These are phyloP conservation scores for Orbilia javanica DNA, from an alignment of 2,329 filamentous ascomycete genomes.

Conservation along the genomic window DNA sequence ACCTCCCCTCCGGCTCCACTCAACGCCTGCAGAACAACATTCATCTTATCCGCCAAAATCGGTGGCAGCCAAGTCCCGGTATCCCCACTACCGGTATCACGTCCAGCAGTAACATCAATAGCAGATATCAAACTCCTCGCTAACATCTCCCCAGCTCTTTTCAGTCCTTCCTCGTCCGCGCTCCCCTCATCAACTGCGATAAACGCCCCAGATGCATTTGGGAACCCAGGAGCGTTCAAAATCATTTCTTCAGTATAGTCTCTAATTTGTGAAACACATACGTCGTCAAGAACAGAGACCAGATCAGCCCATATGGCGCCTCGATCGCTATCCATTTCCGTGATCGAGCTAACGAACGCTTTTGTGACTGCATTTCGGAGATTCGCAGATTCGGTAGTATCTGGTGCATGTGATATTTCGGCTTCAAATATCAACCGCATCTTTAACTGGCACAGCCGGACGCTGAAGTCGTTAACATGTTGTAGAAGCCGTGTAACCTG, in stretches of 20 bases:
- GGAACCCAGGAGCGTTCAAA: slow-evolving; percentile 59
- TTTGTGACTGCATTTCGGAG: slow-evolving; percentile 60
- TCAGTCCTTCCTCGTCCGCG: slow-evolving; percentile 55
- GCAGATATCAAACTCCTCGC: slow-evolving; percentile 60
- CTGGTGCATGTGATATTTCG: slow-evolving; percentile 51
- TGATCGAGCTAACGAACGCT: slow-evolving; percentile 61
- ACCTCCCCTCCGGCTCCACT: slow-evolving; percentile 40
- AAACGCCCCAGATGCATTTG: slow-evolving; percentile 56
- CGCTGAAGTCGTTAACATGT: slow-evolving; percentile 62
- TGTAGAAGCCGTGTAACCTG: slow-evolving; percentile 61
- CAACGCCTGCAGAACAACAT: slow-evolving; percentile 59
- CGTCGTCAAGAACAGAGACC: slow-evolving; percentile 60
- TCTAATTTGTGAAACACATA: slow-evolving; percentile 61
- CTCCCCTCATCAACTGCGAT: slow-evolving; percentile 58
- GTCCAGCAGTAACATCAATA: slow-evolving; percentile 61
- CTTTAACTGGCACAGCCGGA: slow-evolving; percentile 61
- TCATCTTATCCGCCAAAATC: slow-evolving; percentile 62
- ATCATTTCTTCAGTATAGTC: slow-evolving; percentile 61
- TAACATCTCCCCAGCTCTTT: slow-evolving; percentile 60
- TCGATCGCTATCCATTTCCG: slow-evolving; percentile 60
- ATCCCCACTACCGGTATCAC: slow-evolving; percentile 40
- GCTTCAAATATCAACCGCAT: slow-evolving; percentile 62
- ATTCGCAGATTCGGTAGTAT: slow-evolving; percentile 44
- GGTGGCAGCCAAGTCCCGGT: slow-evolving; percentile 58
- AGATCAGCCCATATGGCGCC: slow-evolving; percentile 61